Conservation (phyloP, 2,329 filamentous ascomycete genomes). For the Grosmannia penicillata region DNA sequence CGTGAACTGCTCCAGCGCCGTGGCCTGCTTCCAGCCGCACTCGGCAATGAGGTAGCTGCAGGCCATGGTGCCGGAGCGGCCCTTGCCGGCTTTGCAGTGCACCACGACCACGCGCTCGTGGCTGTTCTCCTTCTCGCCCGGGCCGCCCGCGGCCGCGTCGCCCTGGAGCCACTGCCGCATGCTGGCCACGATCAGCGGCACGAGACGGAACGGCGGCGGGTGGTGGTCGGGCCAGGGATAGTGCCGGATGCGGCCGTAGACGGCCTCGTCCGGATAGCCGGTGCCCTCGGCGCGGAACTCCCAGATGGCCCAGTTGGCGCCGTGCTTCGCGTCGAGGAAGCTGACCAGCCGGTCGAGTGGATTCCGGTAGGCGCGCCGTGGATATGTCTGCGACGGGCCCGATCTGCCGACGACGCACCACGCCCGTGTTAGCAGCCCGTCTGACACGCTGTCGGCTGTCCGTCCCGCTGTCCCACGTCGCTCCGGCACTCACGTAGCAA, state of each 20-base stretch:
- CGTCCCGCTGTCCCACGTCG: not conserved
- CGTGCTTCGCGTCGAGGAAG: slow-evolving; percentile 79
- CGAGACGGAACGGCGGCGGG: slow-evolving; percentile 78
- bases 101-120: slow-evolving; percentile 61
- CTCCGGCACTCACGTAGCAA: slow-evolving; percentile 33
- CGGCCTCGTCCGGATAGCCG: slow-evolving; percentile 81
- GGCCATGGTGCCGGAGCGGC: slow-evolving; percentile 73
- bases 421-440: not conserved
- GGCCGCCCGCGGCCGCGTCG: slow-evolving; percentile 18
- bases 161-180: slow-evolving; percentile 79
- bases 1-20: slow-evolving; percentile 48
- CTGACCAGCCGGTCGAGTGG: slow-evolving; percentile 74
- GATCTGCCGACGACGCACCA: slow-evolving; percentile 43
- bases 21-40: slow-evolving; percentile 44
- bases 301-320: slow-evolving; percentile 82
- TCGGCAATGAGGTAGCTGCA: slow-evolving; percentile 86
- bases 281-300: slow-evolving; percentile 96
- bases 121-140: slow-evolving; percentile 1
- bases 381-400: slow-evolving; percentile 78
- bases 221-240: slow-evolving; percentile 97
- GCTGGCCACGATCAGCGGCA: slow-evolving; percentile 78
- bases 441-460: not conserved
- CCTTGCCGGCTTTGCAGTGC: slow-evolving; percentile 96
- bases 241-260: slow-evolving; percentile 73
- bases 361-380: slow-evolving; percentile 85